phyloP scores from a whole-genome alignment of 208 protist species.

The Trypanosoma platydactyli region DNA sequence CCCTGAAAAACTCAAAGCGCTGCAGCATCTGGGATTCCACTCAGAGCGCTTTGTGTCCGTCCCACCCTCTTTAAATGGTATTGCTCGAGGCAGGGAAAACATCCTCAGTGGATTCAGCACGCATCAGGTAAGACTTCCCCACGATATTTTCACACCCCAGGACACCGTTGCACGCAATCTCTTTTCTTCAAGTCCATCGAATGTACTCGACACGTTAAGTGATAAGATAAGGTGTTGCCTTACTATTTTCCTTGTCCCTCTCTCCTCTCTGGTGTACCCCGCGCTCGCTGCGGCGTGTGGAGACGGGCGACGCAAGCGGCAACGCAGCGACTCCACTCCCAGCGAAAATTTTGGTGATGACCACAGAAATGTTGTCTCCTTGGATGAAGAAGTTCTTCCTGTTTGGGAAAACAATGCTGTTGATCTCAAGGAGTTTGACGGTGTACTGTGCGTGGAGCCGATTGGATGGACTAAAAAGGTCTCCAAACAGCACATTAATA shows the following conservation, averaged over 20 bases:
- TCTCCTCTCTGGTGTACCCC: slow-evolving; percentile 36
- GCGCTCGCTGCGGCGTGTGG: slow-evolving; percentile 26
- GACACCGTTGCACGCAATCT: slow-evolving; percentile 8
- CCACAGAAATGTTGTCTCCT: background rate
- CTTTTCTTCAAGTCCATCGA: background rate
- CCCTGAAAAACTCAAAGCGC: slow-evolving; percentile 27
- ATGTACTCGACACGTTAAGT: background rate
- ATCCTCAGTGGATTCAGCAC: background rate
- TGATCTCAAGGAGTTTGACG: slow-evolving; percentile 48
- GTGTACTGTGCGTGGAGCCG: slow-evolving; percentile 71
- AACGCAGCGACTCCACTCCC: background rate
- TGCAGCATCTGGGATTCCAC: slow-evolving; percentile 33
- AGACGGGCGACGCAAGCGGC: slow-evolving; percentile 7
- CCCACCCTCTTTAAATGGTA: background rate
- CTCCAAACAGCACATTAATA: slow-evolving; percentile 25
- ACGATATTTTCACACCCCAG: background rate
- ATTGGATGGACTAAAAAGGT: slow-evolving; percentile 76
- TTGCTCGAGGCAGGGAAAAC: slow-evolving; percentile 3
- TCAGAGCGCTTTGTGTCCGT: slow-evolving; percentile 34
- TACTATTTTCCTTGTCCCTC: slow-evolving; percentile 47
- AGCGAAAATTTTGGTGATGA: too few relatives aligned
- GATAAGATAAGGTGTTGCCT: slow-evolving; percentile 25
- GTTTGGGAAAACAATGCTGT: slow-evolving; percentile 45
- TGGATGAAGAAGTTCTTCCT: slow-evolving; percentile 11
- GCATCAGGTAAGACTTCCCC: slow-evolving; percentile 19